Percentiles rank a stretch among this genome's conserved stretches.
phyloP scores from a whole-genome alignment of 2,329 filamentous ascomycete genomes.

The Penicillium sp. region DNA sequence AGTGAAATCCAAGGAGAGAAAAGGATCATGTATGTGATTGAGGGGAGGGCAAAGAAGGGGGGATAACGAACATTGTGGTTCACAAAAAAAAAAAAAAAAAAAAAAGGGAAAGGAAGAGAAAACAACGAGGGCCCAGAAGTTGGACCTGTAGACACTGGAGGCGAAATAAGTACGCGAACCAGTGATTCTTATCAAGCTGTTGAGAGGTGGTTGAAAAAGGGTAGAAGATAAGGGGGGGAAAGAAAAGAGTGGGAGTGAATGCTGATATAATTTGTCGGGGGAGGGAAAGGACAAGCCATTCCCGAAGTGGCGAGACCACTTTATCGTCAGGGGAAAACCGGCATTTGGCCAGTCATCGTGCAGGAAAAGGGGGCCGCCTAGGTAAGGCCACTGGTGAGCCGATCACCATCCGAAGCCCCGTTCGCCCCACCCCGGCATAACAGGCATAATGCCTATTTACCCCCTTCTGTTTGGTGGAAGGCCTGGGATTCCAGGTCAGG shows the following conservation, averaged over 20 bases:
- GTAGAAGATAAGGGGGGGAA: not conserved
- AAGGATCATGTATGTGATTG: not conserved
- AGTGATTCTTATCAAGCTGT: not conserved
- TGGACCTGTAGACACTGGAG: not conserved
- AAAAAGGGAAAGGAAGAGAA: not conserved
- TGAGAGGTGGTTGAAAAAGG: not conserved
- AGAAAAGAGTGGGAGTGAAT: conserved; percentile 5
- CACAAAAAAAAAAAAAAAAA: not conserved
- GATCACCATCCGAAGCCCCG: conserved; percentile 29
- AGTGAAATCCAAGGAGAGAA: not conserved
- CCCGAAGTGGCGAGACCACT: conserved; percentile 38
- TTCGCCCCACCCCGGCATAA: conserved; percentile 1
- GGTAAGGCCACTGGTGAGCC: conserved; percentile 36
- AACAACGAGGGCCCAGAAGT: not conserved
- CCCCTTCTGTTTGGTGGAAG: conserved; percentile 1
- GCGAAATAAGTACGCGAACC: not conserved
- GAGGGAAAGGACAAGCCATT: conserved; percentile 21
- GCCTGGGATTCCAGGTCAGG: not conserved
- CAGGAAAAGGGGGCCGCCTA: not conserved
- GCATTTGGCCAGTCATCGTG: not conserved
- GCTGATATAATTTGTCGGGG: conserved; percentile 12
- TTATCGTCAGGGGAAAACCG: conserved; percentile 14
- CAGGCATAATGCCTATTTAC: conserved; percentile 3
- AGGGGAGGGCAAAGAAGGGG: not conserved
- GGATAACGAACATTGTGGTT: not conserved